These are phyloP conservation scores for Begonia masoniana DNA, from an alignment of 306 rosid species.

Conservation along the genomic window DNA sequence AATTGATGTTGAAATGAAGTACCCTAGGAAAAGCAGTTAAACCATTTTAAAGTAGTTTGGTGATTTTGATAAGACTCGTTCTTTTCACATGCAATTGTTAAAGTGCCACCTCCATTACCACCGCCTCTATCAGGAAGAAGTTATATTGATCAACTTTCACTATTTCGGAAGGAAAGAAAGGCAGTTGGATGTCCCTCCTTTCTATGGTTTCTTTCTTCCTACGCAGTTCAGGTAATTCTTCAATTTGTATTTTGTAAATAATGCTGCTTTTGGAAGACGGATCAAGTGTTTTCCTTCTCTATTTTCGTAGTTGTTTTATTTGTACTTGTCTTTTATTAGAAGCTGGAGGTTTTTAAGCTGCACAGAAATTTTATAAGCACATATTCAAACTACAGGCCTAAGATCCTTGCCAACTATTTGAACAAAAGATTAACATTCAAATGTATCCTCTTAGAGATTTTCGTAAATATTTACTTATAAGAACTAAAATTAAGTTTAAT, in stretches of 20 bases:
- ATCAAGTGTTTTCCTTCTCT: neutral
- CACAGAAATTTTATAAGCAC: neutral
- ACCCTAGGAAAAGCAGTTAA: neutral
- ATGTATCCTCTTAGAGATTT: too few species aligned
- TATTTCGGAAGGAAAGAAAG: slow-evolving; percentile 52
- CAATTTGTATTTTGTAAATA: neutral
- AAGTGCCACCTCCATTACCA: slow-evolving; percentile 93
- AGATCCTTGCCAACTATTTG: neutral
- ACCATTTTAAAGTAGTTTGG: neutral
- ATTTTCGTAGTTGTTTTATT: neutral
- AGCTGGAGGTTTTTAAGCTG: neutral
- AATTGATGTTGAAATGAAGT: neutral
- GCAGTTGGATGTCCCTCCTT: slow-evolving; percentile 74
- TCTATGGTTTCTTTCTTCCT: slow-evolving; percentile 44
- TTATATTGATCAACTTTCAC: slow-evolving; percentile 37
- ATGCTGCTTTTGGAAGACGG: neutral
- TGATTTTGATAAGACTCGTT: slow-evolving; percentile 5
- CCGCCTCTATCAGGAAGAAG: slow-evolving; percentile 89
- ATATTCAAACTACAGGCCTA: neutral
- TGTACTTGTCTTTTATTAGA: neutral
- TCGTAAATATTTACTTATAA: too few species aligned
- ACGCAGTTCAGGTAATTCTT: slow-evolving; percentile 44
- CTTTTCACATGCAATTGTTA: slow-evolving; percentile 38
- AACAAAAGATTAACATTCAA: too few species aligned
- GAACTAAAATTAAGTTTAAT: too few species aligned